phyloP scores from a whole-genome alignment of 176 grass and related monocot species.

The Oryza glumipatula region DNA sequence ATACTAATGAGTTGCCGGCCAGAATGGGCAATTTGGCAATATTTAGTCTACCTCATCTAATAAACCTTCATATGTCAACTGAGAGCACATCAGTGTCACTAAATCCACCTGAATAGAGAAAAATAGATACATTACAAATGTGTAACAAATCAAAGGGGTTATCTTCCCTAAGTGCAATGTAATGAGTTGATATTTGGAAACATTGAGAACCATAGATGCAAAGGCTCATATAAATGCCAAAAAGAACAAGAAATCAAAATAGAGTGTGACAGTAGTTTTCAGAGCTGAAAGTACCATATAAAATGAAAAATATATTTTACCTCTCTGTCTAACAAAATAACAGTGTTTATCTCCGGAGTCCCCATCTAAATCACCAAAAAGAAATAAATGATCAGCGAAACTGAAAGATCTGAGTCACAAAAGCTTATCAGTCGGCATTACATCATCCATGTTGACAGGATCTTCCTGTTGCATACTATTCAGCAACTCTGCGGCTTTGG shows the following conservation, averaged over 20 bases:
- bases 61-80: constrained; percentile 97
- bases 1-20: not conserved
- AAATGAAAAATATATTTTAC: constrained; percentile 49
- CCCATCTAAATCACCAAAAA: constrained; percentile 64
- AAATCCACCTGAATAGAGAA: constrained; percentile 77
- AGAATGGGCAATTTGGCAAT: not conserved
- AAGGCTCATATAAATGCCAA: constrained; percentile 4
- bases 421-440: constrained; percentile 46
- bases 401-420: constrained; percentile 19
- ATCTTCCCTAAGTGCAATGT: not conserved
- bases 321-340: constrained; percentile 94
- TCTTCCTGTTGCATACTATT: constrained; percentile 91
- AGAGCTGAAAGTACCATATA: constrained; percentile 16
- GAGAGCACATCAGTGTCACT: constrained; percentile 97
- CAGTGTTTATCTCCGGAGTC: constrained; percentile 86
- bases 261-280: not conserved
- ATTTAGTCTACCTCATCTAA: constrained; percentile 79
- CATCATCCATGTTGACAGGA: constrained; percentile 88
- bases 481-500: constrained; percentile 85
- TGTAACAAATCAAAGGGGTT: not conserved
- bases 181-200: constrained; percentile 16
- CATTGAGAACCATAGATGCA: not conserved
- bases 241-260: constrained; percentile 5
- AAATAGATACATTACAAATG: constrained; percentile 16
- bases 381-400: constrained; percentile 10